phyloP scores from a whole-genome alignment of 2,329 filamentous ascomycete genomes.

The Xylariaceae sp. region DNA sequence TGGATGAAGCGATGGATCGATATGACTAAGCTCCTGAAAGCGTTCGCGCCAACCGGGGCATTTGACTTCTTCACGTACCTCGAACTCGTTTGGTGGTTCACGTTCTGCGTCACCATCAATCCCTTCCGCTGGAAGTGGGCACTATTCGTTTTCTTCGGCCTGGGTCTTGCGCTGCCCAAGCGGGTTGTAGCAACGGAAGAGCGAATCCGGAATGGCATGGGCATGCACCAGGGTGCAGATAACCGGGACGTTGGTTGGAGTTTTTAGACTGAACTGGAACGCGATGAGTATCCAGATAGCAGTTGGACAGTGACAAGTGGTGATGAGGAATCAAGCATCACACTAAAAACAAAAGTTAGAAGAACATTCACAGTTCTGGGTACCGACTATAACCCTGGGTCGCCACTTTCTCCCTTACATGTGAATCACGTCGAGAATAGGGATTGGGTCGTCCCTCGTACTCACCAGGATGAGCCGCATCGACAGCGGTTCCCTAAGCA shows the following conservation, averaged over 20 bases:
- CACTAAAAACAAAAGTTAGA: too few relatives aligned
- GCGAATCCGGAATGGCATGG: slow-evolving; percentile 59
- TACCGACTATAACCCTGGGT: too few relatives aligned
- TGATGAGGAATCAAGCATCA: too few relatives aligned
- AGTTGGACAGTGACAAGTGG: background rate
- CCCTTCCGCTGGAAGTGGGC: slow-evolving; percentile 93
- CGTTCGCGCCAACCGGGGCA: slow-evolving; percentile 70
- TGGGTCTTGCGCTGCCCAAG: slow-evolving; percentile 70
- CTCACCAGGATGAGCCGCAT: too few relatives aligned
- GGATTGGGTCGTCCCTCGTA: too few relatives aligned
- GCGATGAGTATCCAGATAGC: background rate
- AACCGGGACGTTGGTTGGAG: slow-evolving; percentile 42
- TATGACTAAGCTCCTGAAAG: slow-evolving; percentile 76
- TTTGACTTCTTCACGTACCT: slow-evolving; percentile 92
- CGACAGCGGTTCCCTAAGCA: too few relatives aligned
- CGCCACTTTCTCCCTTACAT: too few relatives aligned
- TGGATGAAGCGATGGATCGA: slow-evolving; percentile 90
- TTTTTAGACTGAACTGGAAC: slow-evolving; percentile 33
- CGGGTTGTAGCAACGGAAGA: slow-evolving; percentile 71
- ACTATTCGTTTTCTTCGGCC: slow-evolving; percentile 78
- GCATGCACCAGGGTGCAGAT: slow-evolving; percentile 43
- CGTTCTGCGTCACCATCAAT: slow-evolving; percentile 78
- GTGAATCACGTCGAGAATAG: too few relatives aligned
- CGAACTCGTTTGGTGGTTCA: slow-evolving; percentile 85
- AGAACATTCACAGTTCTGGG: too few relatives aligned